Conservation (phyloP, 2,329 filamentous ascomycete genomes). For the Arthroderma uncinatum region DNA sequence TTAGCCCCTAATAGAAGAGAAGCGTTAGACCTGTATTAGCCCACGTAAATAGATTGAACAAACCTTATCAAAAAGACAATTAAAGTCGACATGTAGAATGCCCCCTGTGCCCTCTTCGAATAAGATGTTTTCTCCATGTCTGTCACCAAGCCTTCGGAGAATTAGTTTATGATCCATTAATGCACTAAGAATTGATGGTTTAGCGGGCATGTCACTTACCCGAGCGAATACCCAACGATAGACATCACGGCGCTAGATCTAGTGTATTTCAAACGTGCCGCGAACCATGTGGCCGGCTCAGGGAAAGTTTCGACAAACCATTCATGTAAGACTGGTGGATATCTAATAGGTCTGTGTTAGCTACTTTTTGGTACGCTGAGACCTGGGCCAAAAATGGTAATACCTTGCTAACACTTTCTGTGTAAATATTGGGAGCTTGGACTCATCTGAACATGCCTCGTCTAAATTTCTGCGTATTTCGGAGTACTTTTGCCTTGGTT, state of each 20-base stretch:
- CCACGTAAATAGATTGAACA: neutral
- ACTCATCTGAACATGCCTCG: slow-evolving; percentile 53
- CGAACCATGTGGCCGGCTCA: slow-evolving; percentile 84
- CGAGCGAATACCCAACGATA: slow-evolving; percentile 95
- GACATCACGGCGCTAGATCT: slow-evolving; percentile 96
- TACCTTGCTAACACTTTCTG: slow-evolving; percentile 45
- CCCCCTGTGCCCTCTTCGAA: slow-evolving; percentile 90
- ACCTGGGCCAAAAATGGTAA: slow-evolving; percentile 7
- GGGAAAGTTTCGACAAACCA: slow-evolving; percentile 97
- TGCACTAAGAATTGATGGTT: neutral
- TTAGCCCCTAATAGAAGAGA: slow-evolving; percentile 49
- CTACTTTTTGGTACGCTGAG: neutral
- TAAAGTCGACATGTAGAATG: slow-evolving; percentile 97
- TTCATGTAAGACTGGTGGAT: slow-evolving; percentile 73
- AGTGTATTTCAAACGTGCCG: slow-evolving; percentile 77
- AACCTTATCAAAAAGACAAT: slow-evolving; percentile 92
- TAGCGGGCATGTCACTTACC: slow-evolving; percentile 25
- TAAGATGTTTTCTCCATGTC: slow-evolving; percentile 93
- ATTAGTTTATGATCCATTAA: neutral
- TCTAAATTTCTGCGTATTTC: slow-evolving; percentile 50
- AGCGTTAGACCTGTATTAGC: neutral
- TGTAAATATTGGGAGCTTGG: slow-evolving; percentile 60
- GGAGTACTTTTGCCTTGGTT: slow-evolving; percentile 46
- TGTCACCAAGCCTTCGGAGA: slow-evolving; percentile 59
- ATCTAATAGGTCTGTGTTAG: slow-evolving; percentile 36